Base-by-base conservation (phyloP, 2,329 filamentous ascomycete species). In the Hirsutella minnesotensis region DNA sequence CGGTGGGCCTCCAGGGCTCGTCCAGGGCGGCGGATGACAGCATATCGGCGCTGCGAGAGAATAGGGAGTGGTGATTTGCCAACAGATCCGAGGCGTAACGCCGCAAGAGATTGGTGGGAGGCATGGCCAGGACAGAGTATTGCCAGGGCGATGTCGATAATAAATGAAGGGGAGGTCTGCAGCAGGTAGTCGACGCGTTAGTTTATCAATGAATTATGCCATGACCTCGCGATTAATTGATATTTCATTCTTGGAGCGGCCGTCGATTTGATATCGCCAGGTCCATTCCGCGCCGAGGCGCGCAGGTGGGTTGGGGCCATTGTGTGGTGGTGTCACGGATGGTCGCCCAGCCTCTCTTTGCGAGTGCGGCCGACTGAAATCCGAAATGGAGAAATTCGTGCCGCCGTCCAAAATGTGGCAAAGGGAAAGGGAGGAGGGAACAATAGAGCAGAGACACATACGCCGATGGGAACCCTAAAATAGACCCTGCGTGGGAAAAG, bases 151-250 rank as follows among this genome's bases (percentile, higher is more conserved):
- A 35, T 22, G 45, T 40, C 18, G 13, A 34, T 42, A 43, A 46
- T 24, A 40, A 50, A 46, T 48, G 42, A 50, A 45, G 34, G 46
- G 31, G 41, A 38, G 37, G 34, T 44, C 45, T 50, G 35, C 27
- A 10, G 21, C 7, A 2, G 3, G 27, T 27, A 9, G 18, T 33
- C 16, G 38, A 33, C 13, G 15, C 18, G 33, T 42, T 29, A 42
- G 40, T n/a, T 20, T 20, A n/a, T 15, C 16, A 31, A 19, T 19
- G 18, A 4, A 15, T 20, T 21, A 38, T 15, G 13, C 15, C 19
- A 20, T 18, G 29, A 19, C 10, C 34, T 20, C 34, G 34, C 33
- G 10, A 18, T 40, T 16, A 29, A 16, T 22, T 31, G 33, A 27
- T 18, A 35, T 34, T 21, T 24, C 43, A 41, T 37, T 37, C 22